Evolutionary conservation across 495 filamentous ascomycete species (phyloP).

Genomic region (Glarea lozoyensis): DNA sequence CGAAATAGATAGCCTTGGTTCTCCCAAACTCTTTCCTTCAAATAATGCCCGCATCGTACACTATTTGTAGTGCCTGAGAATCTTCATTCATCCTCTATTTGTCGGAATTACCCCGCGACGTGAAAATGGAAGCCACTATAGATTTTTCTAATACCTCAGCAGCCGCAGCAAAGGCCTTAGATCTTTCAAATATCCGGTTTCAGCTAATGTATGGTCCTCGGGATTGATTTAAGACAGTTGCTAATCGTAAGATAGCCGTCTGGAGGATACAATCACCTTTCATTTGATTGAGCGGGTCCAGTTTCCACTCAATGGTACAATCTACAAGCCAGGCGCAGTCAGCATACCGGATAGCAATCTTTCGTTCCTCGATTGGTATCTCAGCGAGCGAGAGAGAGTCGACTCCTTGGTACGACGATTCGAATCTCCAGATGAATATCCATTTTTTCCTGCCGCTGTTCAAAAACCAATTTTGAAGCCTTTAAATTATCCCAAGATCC

Average conservation of each 20-base stretch:
- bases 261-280: conserved; percentile 98
- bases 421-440: conserved; percentile 93
- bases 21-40: not conserved
- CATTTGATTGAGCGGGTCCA: conserved; percentile 97
- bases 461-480: conserved; percentile 75
- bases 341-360: conserved; percentile 61
- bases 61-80: not conserved
- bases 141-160: conserved; percentile 75
- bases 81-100: not conserved
- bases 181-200: conserved; percentile 87
- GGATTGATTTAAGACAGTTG: not conserved
- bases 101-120: not conserved
- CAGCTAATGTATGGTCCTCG: conserved; percentile 71
- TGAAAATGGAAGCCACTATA: conserved; percentile 80
- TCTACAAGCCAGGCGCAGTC: conserved; percentile 77
- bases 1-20: too few relatives aligned
- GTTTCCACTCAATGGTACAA: conserved; percentile 84
- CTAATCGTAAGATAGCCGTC: conserved; percentile 49
- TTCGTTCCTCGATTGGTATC: conserved; percentile 89
- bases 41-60: not conserved
- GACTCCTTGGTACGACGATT: conserved; percentile 94
- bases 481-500: conserved; percentile 81
- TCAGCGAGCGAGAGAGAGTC: conserved; percentile 78
- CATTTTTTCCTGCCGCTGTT: conserved; percentile 85
- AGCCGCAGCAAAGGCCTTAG: conserved; percentile 80